Evolutionary conservation across 805 yeast genomes (phyloP), one percentile per base, ranked within the genome.

Genomic region (Candida odintsovae): DNA sequence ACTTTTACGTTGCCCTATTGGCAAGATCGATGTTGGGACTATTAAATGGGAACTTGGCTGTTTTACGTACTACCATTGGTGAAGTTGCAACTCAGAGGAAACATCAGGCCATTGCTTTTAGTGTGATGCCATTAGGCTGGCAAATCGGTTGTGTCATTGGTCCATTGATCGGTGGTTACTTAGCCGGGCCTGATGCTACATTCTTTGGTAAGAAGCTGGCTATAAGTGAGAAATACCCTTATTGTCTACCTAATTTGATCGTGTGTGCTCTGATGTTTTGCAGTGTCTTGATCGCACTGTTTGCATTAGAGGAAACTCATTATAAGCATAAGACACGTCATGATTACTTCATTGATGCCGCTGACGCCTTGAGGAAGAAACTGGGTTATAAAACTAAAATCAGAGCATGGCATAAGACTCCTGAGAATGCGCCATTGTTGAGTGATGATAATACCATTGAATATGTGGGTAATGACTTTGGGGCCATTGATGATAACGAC

Each of bases 241-340:
- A 50, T 23, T 52, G 51, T 3, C 35, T 53, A 4, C 56, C 56
- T 4, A 51, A 53, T 37, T 41, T 53, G 22, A 35, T 42, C 23
- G 51, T 50, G n/a, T 48, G 51, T 2, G 23, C 31, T 5, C 35
- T 49, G 16, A 35, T 51, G 8, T 6, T 38, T 8, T 20, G 23
- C 40, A 48, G 52, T 41, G 15, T 42, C 10, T 4, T 45, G 5
- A 40, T 51, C 8, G 53, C 51, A 2, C 26, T 53, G 21, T 49
- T 53, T 41, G 51, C 47, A 42, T 37, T 53, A 31, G 54, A 53
- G 39, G 56, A 50, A 43, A 50, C 56, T 2, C 54, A 53, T 38
- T 43, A 43, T 45, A 47, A 47, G 40, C 42, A 48, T 43, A 53
- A 46, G 26, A 28, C 49, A 38, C 49, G 56, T 26, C 50, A 37